Base-by-base conservation (phyloP, 2,329 filamentous ascomycete species). In the Cladosporium halotolerans region DNA sequence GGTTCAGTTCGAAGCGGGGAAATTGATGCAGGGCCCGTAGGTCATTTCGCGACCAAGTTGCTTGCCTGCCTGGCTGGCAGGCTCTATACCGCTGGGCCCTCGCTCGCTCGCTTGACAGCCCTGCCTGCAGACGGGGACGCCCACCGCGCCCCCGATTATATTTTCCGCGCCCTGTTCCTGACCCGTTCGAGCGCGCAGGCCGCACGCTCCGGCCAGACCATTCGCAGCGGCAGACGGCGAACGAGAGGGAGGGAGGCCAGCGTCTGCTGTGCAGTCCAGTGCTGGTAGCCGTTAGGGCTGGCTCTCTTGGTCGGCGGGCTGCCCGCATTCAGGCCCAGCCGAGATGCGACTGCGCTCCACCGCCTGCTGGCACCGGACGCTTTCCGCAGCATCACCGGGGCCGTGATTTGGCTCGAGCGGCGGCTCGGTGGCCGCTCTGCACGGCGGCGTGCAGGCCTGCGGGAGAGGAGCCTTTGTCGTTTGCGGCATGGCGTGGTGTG, bases 91-190 rank as follows among this genome's bases (percentile, higher is more conserved):
- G 23, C 40, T 43, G 39, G 19, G 36, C 13, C 40, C 32, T 51
- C 31, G 48, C 44, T 40, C 48, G 40, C 48, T 51, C 48, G 48
- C 48, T 51, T 44, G 40, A 38, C 48, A 28, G 23, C 23, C 23
- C 23, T 28, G 23, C 23, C 23, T 28, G 23, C 23, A 28, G 13
- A 43, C 10, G 14, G 13, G 33, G 16, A 51, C 31, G 48, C 39
- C 14, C 48, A 41, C 32, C 23, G 8, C 4, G 33, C 16, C 18
- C 14, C 39, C 39, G 5, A 16, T 18, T 2, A 9, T 28, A 6
- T 13, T 38, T 36, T 49, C 18, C 23, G 36, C 23, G 46, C 41
- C 45, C 36, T 42, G n/a, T 41, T 49, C 46, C 46, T 28, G 23
- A 28, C 23, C 23, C 23, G 23, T 28, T 28, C 23, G 23, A 28